Evolutionary conservation across 148 eudicot genomes (phyloP).

Genomic region (Agrostemma githago): DNA sequence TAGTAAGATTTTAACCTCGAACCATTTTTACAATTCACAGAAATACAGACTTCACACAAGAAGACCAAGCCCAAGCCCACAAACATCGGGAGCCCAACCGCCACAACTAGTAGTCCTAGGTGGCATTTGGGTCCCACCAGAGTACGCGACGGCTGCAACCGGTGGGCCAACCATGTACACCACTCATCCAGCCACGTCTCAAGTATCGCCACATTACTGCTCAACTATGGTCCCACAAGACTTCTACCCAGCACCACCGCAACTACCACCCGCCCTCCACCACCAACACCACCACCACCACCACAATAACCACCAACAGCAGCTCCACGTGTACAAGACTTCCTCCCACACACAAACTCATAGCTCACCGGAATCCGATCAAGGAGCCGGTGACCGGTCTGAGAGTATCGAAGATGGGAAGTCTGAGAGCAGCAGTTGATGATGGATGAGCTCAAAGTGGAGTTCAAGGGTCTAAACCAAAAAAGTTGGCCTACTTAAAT

Average conservation of each 20-base stretch:
- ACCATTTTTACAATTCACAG: slow-evolving; percentile 35
- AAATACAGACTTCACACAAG: slow-evolving; percentile 97
- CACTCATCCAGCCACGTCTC: slow-evolving; percentile 48
- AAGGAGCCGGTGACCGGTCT: slow-evolving; percentile 55
- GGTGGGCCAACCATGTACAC: slow-evolving; percentile 62
- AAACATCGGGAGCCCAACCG: slow-evolving; percentile 40
- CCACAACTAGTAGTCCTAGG: slow-evolving; percentile 86
- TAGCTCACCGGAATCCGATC: slow-evolving; percentile 56
- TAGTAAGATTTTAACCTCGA: neutral
- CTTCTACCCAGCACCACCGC: slow-evolving; percentile 44
- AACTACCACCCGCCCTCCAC: slow-evolving; percentile 24
- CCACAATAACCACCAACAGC: slow-evolving; percentile 40
- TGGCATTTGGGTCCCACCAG: slow-evolving; percentile 97
- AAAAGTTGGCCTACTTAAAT: slow-evolving; percentile 38
- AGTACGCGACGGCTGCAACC: slow-evolving; percentile 64
- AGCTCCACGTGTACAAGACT: slow-evolving; percentile 56
- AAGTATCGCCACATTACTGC: slow-evolving; percentile 51
- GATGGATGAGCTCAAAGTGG: slow-evolving; percentile 42
- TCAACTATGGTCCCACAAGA: slow-evolving; percentile 50
- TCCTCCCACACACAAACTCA: slow-evolving; percentile 41
- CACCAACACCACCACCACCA: slow-evolving; percentile 37
- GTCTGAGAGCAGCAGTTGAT: slow-evolving; percentile 77
- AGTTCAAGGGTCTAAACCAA: slow-evolving; percentile 28
- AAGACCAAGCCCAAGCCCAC: slow-evolving; percentile 93
- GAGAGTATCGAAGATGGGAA: slow-evolving; percentile 84